Base-by-base conservation (phyloP, 345 rosid species). In the Citrus reticulata region DNA sequence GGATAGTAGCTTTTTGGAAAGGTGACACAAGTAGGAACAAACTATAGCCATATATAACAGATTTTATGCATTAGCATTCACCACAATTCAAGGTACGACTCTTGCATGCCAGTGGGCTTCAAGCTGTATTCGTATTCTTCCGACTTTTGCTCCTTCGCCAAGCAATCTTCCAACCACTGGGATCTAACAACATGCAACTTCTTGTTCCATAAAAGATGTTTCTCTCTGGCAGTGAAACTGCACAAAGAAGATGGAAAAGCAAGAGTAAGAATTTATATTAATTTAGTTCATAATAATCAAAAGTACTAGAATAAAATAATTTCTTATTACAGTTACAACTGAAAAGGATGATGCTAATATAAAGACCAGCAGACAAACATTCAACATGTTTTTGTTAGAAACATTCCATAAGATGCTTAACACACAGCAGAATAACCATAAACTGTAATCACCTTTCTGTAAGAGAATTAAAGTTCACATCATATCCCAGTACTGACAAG, bases 81-180 rank as follows among this genome's bases (percentile, higher is more conserved):
- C 93, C 85, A 63, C 68, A 85, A 88, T 39, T 84, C 84, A 71
- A 79, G 64, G 70, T 77, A 77, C 32, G 75, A 81, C 80, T 82
- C 87, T 60, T 87, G 90, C 78, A 86, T 69, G 34, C 80, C 77
- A 68, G 65, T 65, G 58, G 87, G 89, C 87, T 88, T 89, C 90
- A 94, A 84, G 84, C 77, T 85, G 82, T 94, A 91, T 3, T 79
- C 46, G 55, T 88, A 92, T 85, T 94, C 97, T n/a, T 76, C 81
- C 85, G 91, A 68, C 82, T 87, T 90, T 68, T 87, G 76, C 79
- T 86, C 90, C 70, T 71, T 81, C 78, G 85, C 86, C 85, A 91
- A 76, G 80, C 92, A 91, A 67, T 91, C 88, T 57, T 91, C 97
- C 84, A 96, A 81, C 99, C 99, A 96, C 69, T 86, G 90, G 65